Evolutionary conservation across 164 flowering plant species (phyloP).

Genomic region (Vitis riparia): DNA sequence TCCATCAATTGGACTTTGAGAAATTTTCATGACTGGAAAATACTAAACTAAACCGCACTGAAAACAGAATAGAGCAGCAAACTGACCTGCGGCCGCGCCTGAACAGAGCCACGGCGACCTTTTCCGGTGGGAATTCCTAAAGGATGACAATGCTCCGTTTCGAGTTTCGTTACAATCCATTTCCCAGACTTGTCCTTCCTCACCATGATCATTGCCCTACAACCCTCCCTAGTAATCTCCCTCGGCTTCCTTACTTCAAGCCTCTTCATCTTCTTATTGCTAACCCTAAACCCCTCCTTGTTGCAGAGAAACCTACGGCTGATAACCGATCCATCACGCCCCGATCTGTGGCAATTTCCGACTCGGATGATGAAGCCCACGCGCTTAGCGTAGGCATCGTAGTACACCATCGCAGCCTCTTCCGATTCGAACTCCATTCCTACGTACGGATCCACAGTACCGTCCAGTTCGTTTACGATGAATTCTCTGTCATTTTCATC

Average conservation of each 20-base stretch:
- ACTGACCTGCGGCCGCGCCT: constrained; percentile 1
- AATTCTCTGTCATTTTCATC: not conserved
- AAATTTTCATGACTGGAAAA: too few species aligned
- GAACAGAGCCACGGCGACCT: constrained; percentile 1
- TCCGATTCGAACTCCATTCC: constrained; percentile 33
- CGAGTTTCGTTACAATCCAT: constrained; percentile 18
- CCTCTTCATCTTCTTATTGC: constrained; percentile 14
- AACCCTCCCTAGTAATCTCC: constrained; percentile 14
- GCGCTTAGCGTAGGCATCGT: constrained; percentile 27
- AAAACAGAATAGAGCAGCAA: not conserved
- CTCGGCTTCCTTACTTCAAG: constrained; percentile 12
- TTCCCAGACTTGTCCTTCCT: constrained; percentile 13
- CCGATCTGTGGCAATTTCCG: constrained; percentile 24
- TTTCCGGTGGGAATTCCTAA: constrained; percentile 6
- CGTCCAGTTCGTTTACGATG: constrained; percentile 6
- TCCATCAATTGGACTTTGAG: too few species aligned
- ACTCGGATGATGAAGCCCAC: constrained; percentile 24
- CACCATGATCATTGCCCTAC: constrained; percentile 18
- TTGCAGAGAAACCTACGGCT: constrained; percentile 24
- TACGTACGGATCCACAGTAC: constrained; percentile 15
- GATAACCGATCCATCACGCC: constrained; percentile 21
- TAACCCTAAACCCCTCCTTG: constrained; percentile 23
- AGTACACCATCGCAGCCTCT: constrained; percentile 27
- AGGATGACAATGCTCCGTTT: constrained; percentile 4
- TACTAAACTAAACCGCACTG: too few species aligned